These are phyloP conservation scores for Pycnococcus provasolii DNA, from an alignment of 139 green algal species.

Conservation along the genomic window DNA sequence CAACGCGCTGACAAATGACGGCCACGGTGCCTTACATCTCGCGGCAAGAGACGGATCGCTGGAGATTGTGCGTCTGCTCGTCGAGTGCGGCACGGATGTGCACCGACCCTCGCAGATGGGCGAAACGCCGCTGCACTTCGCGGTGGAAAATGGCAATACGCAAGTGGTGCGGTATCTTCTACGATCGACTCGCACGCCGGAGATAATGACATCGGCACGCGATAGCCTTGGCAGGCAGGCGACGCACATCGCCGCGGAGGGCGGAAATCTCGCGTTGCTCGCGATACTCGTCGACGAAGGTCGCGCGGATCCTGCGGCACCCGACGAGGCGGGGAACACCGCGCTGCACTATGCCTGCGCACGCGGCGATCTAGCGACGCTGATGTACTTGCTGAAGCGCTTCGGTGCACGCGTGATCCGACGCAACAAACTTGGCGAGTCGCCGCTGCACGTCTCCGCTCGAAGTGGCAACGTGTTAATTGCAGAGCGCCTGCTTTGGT, in stretches of 20 bases:
- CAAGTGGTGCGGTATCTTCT: neutral
- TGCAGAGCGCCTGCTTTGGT: too few species aligned
- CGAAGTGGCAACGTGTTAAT: too few species aligned
- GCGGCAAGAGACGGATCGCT: neutral
- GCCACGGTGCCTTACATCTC: neutral
- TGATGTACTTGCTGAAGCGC: too few species aligned
- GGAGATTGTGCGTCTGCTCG: neutral
- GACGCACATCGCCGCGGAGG: constrained; percentile 3
- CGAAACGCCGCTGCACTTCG: constrained; percentile 6
- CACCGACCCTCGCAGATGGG: neutral
- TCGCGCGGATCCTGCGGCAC: neutral
- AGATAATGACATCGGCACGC: constrained; percentile 1
- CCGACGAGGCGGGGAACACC: neutral
- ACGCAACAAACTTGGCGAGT: too few species aligned
- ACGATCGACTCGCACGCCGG: neutral
- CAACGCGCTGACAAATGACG: too few species aligned
- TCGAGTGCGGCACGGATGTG: neutral
- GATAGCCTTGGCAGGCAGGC: neutral
- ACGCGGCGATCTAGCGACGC: too few species aligned
- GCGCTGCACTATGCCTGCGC: neutral
- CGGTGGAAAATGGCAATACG: neutral
- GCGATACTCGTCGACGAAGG: neutral
- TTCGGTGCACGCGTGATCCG: too few species aligned
- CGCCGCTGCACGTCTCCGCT: too few species aligned
- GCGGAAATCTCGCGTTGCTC: neutral